Conservation (phyloP, 2,329 filamentous ascomycete species). For the Hypomyces perniciosus region DNA sequence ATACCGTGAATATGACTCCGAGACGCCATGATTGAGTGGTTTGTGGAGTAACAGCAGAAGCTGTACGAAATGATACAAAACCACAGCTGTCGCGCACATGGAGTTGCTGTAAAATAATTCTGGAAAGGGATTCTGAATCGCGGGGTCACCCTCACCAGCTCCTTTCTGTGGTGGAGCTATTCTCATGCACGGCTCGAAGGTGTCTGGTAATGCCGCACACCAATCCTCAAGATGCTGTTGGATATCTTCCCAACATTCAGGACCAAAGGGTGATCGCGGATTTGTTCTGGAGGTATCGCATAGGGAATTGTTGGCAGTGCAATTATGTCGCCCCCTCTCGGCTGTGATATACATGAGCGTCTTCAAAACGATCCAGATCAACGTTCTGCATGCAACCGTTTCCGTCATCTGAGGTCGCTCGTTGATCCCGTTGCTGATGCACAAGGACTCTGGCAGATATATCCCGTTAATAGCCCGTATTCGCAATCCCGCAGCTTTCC, state of each 20-base stretch:
- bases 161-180: slow-evolving; percentile 3
- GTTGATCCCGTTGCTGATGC: background rate
- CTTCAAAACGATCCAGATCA: slow-evolving; percentile 15
- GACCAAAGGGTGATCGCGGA: background rate
- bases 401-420: slow-evolving; percentile 12
- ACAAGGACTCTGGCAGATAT: slow-evolving; percentile 8
- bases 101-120: slow-evolving; percentile 14
- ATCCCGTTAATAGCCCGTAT: slow-evolving; percentile 9
- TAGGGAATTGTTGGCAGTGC: background rate
- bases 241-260: slow-evolving; percentile 5
- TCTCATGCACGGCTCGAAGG: slow-evolving; percentile 14
- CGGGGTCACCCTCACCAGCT: background rate
- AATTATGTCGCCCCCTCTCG: background rate
- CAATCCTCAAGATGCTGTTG: slow-evolving; percentile 12
- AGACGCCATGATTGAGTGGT: slow-evolving; percentile 1
- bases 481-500: slow-evolving; percentile 15
- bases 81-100: slow-evolving; percentile 15
- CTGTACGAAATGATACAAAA: slow-evolving; percentile 16
- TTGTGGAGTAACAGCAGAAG: slow-evolving; percentile 15
- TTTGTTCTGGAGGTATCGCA: background rate
- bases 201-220: slow-evolving; percentile 12
- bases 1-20: slow-evolving; percentile 3
- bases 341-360: slow-evolving; percentile 9
- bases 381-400: slow-evolving; percentile 11
- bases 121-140: slow-evolving; percentile 8